Conservation (phyloP, 2,329 filamentous ascomycete genomes). For the Myriosclerotinia curreyana region DNA sequence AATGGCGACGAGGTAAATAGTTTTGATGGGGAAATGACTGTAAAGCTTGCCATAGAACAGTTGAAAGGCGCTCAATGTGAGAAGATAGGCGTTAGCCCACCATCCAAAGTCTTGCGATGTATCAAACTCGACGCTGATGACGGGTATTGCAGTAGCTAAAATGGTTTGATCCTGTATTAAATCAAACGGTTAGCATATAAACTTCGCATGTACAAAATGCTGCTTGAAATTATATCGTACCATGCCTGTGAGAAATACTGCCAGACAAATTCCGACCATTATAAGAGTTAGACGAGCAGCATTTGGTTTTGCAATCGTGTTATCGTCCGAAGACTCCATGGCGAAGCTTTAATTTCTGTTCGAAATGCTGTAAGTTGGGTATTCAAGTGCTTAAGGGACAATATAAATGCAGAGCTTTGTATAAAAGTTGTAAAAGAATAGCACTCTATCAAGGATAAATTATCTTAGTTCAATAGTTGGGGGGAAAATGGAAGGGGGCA, state of each 20-base stretch:
- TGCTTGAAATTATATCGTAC: not conserved
- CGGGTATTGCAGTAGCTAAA: conserved; percentile 12
- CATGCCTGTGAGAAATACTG: conserved; percentile 15
- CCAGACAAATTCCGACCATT: conserved; percentile 9
- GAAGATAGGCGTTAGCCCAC: conserved; percentile 9
- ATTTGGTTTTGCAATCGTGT: not conserved
- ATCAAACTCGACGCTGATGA: conserved; percentile 17
- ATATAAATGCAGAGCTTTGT: not conserved
- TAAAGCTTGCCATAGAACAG: conserved; percentile 13
- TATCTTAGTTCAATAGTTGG: too few relatives aligned
- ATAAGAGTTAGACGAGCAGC: not conserved
- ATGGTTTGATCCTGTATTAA: conserved; percentile 12
- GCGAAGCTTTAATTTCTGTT: not conserved
- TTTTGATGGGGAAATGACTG: conserved; percentile 10
- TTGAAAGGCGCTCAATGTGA: conserved; percentile 1
- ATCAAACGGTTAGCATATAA: not conserved
- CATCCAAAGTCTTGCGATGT: conserved; percentile 11
- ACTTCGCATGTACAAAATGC: not conserved
- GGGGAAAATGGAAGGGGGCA: too few relatives aligned
- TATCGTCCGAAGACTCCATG: not conserved
- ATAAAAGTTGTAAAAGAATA: too few relatives aligned
- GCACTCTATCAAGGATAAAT: too few relatives aligned
- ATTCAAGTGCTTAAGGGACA: not conserved
- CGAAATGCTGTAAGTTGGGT: not conserved
- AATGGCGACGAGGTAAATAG: conserved; percentile 9